A percentile compares a stretch with the other conserved stretches of the same genome.
Evolutionary conservation across 148 eudicot species (phyloP).

Genomic region (Camellia sinensis): DNA sequence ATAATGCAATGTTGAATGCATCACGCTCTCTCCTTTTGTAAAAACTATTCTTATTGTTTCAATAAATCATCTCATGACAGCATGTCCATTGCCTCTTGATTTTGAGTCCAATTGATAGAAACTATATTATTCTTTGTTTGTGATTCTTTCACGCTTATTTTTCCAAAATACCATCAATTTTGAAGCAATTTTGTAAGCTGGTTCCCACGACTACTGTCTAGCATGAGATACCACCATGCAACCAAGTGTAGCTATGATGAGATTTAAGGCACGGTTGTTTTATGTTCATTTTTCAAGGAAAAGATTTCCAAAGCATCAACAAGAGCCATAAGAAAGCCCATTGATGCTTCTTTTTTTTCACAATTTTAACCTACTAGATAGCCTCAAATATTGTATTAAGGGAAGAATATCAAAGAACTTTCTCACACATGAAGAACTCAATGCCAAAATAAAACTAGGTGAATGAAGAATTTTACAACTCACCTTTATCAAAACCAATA

Average conservation of each 20-base stretch:
- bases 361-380: not conserved
- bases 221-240: not conserved
- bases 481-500: slow-evolving; percentile 21
- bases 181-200: not conserved
- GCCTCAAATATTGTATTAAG: not conserved
- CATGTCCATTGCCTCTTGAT: not conserved
- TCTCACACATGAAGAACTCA: not conserved
- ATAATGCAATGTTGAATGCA: no score
- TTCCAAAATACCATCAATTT: not conserved
- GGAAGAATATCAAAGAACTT: not conserved
- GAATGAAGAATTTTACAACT: not conserved
- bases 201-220: not conserved
- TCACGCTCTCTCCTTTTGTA: not conserved
- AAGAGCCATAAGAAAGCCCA: not conserved
- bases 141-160: not conserved
- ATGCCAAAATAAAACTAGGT: not conserved
- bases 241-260: not conserved
- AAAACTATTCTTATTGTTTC: no score
- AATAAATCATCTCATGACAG: no score
- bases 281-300: no score
- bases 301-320: not conserved
- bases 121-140: not conserved
- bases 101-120: not conserved
- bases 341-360: not conserved
- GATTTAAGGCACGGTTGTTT: not conserved